These are phyloP conservation scores for Lotus japonicus DNA, from an alignment of 306 rosid species.

Conservation along the genomic window DNA sequence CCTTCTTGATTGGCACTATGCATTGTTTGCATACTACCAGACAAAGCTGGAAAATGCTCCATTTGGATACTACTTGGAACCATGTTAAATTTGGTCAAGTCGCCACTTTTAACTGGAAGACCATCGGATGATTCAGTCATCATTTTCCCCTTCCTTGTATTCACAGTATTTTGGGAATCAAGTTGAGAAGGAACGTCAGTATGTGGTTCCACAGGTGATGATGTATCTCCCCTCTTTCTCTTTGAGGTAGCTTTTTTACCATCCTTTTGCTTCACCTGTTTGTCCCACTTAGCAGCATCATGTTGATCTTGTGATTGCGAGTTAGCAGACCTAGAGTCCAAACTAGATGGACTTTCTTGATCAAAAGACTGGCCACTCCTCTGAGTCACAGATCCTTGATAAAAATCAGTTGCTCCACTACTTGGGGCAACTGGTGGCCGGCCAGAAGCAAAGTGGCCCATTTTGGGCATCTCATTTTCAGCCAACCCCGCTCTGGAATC, in stretches of 20 bases:
- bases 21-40: constrained; percentile 43
- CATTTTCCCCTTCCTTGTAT: constrained; percentile 70
- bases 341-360: constrained; percentile 92
- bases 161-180: constrained; percentile 52
- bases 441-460: constrained; percentile 57
- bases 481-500: constrained; percentile 59
- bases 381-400: constrained; percentile 73
- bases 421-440: constrained; percentile 78
- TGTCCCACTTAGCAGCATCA: constrained; percentile 54
- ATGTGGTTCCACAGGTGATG: constrained; percentile 51
- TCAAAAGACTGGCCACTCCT: constrained; percentile 75
- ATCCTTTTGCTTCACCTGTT: constrained; percentile 56
- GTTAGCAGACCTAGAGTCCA: constrained; percentile 94
- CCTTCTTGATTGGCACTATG: constrained; percentile 48
- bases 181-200: constrained; percentile 52
- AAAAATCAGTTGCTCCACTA: constrained; percentile 60
- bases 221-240: constrained; percentile 79
- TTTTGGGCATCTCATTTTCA: constrained; percentile 60
- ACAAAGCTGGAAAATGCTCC: constrained; percentile 34
- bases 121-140: constrained; percentile 51
- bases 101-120: constrained; percentile 53
- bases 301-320: constrained; percentile 86
- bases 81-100: constrained; percentile 36
- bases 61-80: constrained; percentile 37
- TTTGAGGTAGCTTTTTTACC: constrained; percentile 58